Base-by-base conservation (phyloP, 1,284 basidiomycete genomes). In the Lentinus polychrous region DNA sequence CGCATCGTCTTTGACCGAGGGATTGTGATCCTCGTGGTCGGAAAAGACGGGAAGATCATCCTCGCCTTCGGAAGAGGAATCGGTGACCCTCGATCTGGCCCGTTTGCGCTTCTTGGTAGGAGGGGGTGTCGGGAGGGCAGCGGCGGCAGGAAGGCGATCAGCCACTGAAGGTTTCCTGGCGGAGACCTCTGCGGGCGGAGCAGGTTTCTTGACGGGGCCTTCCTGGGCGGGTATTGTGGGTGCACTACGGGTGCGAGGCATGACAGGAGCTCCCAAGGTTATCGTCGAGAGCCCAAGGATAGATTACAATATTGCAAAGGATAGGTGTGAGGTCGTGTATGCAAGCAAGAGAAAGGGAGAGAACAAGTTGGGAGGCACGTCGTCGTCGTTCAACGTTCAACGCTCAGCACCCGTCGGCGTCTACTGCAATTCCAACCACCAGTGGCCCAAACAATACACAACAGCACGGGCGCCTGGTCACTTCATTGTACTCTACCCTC, bases 121-220 rank as follows among this genome's bases (percentile, higher is more conserved):
- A 3, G 67, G 67, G 2, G 67, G 67, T 0, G 67, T 69, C 1
- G 66, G 67, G 15, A 67, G 64, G 14, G 60, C 56, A 7, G 17
- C 17, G 17, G 53, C 48, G 17, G 51, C 49, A 8, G 48, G 41
- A 27, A 48, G 48, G 15, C 61, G 58, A 24, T 55, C 55, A 27
- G 53, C 10, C 27, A 27, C 27, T 27, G 27, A 38, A 11, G 51
- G 52, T 15, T 34, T 27, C 27, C 31, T 37, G 24, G 44, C 11
- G 15, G 45, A 48, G 47, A 33, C 50, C 39, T 46, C 36, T 11
- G 50, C 45, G 15, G 50, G 31, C 34, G 42, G 51, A 14, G 34
- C 49, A 45, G 48, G 53, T 40, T 17, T 22, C 39, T 40, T 40
- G 39, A 12, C 12, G 6, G 39, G 14, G 6, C 12, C 10, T 40